Conservation (phyloP, 2,329 filamentous ascomycete genomes). For the Xylariaceae sp. region DNA sequence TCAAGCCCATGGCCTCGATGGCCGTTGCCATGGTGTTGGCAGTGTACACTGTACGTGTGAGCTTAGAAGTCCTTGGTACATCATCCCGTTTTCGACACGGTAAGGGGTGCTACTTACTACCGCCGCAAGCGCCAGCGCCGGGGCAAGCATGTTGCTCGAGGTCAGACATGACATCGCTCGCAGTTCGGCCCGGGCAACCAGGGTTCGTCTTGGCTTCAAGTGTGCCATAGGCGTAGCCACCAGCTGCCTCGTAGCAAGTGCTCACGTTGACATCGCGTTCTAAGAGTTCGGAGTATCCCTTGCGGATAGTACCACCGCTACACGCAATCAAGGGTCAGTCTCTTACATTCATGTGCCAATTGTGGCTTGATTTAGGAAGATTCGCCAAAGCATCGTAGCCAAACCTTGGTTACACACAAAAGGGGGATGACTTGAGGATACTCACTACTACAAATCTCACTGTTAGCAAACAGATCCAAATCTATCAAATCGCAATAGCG, state of each 20-base stretch:
- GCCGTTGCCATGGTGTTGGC: slow-evolving; percentile 91
- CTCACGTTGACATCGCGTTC: slow-evolving; percentile 80
- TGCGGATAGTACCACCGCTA: slow-evolving; percentile 74
- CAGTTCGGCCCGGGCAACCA: slow-evolving; percentile 58
- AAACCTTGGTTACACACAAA: too few species aligned
- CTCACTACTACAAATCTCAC: slow-evolving; percentile 43
- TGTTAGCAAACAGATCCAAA: background rate
- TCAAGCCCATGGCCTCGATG: slow-evolving; percentile 82
- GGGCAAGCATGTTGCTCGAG: slow-evolving; percentile 76
- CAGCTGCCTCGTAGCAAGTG: slow-evolving; percentile 81
- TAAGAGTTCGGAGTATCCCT: slow-evolving; percentile 74
- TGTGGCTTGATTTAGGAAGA: too few species aligned
- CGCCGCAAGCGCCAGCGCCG: slow-evolving; percentile 67
- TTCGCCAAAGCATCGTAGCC: too few species aligned
- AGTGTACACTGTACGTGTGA: slow-evolving; percentile 60
- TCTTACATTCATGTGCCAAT: too few species aligned
- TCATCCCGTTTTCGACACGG: background rate
- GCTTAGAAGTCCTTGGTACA: background rate
- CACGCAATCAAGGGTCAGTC: background rate
- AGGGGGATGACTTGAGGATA: background rate
- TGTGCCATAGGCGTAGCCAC: slow-evolving; percentile 72
- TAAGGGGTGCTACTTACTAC: slow-evolving; percentile 33
- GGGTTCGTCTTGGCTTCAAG: slow-evolving; percentile 64
- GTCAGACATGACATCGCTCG: slow-evolving; percentile 77
- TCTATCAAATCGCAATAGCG: background rate